Conservation (phyloP, 2,329 filamentous ascomycete species). For the Chrysoporthe deuterocubensis region DNA sequence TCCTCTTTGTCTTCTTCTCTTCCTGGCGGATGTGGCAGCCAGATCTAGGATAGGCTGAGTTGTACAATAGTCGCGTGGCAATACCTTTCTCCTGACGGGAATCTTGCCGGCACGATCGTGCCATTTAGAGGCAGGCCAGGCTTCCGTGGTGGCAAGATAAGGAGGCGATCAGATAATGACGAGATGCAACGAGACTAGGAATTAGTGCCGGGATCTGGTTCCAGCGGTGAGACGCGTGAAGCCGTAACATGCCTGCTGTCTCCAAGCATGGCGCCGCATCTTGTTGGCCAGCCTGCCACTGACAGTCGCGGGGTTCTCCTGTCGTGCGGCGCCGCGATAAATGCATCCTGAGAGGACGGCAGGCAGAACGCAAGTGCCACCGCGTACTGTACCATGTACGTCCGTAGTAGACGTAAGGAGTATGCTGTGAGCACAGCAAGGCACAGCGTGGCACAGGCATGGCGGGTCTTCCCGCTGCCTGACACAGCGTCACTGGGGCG, state of each 20-base stretch:
- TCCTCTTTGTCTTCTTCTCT: constrained; percentile 2
- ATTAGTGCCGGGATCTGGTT: neutral
- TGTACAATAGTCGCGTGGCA: constrained; percentile 1
- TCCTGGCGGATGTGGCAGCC: neutral
- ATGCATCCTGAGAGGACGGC: neutral
- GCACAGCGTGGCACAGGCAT: neutral
- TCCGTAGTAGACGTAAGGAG: neutral
- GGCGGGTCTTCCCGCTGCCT: constrained; percentile 1
- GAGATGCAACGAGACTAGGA: neutral
- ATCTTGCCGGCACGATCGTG: neutral
- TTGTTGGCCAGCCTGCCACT: neutral
- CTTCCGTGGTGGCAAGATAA: neutral
- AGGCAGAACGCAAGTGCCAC: neutral
- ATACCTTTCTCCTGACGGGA: neutral
- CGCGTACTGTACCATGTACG: too few relatives aligned
- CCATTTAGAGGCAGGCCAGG: neutral
- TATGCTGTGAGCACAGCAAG: neutral
- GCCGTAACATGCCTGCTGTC: neutral
- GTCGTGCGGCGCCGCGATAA: neutral
- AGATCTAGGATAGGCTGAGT: neutral
- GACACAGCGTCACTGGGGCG: neutral
- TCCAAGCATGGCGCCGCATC: neutral
- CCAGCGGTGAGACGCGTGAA: neutral
- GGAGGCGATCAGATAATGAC: neutral
- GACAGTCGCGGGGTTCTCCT: neutral